These are phyloP conservation scores for Fraxinus albicans DNA, from an alignment of 305 asterid species.

Conservation along the genomic window DNA sequence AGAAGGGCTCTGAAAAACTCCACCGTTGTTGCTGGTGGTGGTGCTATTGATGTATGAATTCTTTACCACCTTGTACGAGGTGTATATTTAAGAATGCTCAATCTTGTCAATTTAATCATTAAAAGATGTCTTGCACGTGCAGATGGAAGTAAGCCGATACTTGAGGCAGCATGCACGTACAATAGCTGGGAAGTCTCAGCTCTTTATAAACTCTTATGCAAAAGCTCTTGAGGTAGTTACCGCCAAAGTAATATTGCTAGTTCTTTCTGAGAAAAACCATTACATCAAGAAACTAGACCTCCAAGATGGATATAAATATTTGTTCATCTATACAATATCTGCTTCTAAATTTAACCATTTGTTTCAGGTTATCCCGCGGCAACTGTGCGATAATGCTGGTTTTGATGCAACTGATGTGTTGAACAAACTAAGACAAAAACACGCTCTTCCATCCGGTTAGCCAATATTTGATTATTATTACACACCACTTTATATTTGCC, in stretches of 20 bases:
- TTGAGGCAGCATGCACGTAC: constrained; percentile 98
- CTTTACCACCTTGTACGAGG: constrained; percentile 20
- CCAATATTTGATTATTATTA: constrained; percentile 11
- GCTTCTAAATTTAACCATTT: constrained; percentile 7
- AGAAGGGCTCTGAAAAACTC: constrained; percentile 94
- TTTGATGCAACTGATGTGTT: constrained; percentile 96
- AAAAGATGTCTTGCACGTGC: constrained; percentile 17
- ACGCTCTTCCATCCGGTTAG: constrained; percentile 89
- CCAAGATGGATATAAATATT: constrained; percentile 9
- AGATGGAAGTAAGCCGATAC: constrained; percentile 97
- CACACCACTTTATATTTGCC: not conserved
- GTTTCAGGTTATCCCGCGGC: constrained; percentile 88
- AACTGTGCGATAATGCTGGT: constrained; percentile 95
- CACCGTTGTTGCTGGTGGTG: constrained; percentile 95
- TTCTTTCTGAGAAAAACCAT: not conserved
- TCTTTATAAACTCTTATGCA: constrained; percentile 92
- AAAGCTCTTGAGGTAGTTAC: constrained; percentile 89
- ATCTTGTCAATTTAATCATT: not conserved
- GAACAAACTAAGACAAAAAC: constrained; percentile 92
- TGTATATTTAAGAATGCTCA: constrained; percentile 1
- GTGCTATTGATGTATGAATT: constrained; percentile 86
- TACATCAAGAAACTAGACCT: constrained; percentile 8
- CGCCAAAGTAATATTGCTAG: constrained; percentile 4
- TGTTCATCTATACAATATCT: not conserved
- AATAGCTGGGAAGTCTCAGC: constrained; percentile 93